phyloP scores from a whole-genome alignment of 164 flowering plant species.

The grape (Vitis vinifera) region DNA sequence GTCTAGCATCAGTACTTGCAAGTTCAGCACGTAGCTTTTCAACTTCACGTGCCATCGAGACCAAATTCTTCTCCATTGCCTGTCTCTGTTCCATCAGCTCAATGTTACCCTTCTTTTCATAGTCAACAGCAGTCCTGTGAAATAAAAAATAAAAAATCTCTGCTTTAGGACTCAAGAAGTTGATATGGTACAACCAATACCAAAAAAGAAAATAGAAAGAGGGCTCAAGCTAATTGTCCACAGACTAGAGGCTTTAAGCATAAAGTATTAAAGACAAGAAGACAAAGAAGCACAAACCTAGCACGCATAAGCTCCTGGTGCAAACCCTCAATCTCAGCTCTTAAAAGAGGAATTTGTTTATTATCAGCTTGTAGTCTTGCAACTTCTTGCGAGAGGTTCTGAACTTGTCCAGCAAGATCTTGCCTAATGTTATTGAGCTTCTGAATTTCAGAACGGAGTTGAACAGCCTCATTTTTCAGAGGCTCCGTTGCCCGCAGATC shows the following conservation, averaged over 20 bases:
- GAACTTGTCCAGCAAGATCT: slow-evolving; percentile 64
- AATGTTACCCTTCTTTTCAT: slow-evolving; percentile 81
- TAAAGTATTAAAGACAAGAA: background rate
- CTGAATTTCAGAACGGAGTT: slow-evolving; percentile 71
- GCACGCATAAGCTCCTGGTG: slow-evolving; percentile 85
- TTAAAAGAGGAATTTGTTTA: slow-evolving; percentile 66
- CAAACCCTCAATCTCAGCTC: slow-evolving; percentile 71
- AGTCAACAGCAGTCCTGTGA: slow-evolving; percentile 73
- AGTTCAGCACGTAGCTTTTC: slow-evolving; percentile 88
- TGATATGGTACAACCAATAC: background rate
- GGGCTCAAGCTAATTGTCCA: background rate
- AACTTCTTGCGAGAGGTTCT: slow-evolving; percentile 62
- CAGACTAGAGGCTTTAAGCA: background rate
- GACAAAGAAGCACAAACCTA: slow-evolving; percentile 47
- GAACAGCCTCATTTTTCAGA: slow-evolving; percentile 60
- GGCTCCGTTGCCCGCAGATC: slow-evolving; percentile 86
- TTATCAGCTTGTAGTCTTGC: slow-evolving; percentile 68
- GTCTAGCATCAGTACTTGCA: slow-evolving; percentile 54
- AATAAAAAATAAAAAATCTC: slow-evolving; percentile 6
- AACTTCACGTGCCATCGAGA: slow-evolving; percentile 92
- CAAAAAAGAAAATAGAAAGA: background rate
- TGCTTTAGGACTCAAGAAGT: background rate
- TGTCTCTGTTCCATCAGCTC: slow-evolving; percentile 85
- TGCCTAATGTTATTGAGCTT: slow-evolving; percentile 56
- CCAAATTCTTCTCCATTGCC: slow-evolving; percentile 86